A percentile compares a stretch with the other conserved stretches of the same genome.
phyloP scores from a whole-genome alignment of 495 filamentous ascomycete genomes.

The Chaetomidium leptoderma region DNA sequence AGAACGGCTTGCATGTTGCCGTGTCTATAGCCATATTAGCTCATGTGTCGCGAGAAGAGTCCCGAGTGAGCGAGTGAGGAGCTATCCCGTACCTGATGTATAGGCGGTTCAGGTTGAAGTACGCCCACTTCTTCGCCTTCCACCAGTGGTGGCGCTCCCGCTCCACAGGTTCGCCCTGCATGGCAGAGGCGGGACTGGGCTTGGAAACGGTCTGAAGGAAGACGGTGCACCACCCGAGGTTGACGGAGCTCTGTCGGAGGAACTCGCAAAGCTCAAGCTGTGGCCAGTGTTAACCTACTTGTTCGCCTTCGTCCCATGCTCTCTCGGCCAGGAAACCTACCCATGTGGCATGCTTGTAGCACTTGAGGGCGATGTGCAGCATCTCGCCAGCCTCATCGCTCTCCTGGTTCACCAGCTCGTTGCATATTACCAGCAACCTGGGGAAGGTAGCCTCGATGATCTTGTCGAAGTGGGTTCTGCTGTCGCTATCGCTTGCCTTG shows the following conservation, averaged over 20 bases:
- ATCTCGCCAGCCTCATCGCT: slow-evolving; percentile 94
- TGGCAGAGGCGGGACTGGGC: slow-evolving; percentile 67
- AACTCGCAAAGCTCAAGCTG: slow-evolving; percentile 79
- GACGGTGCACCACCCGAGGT: slow-evolving; percentile 90
- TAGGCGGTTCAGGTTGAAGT: slow-evolving; percentile 91
- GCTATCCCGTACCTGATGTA: slow-evolving; percentile 72
- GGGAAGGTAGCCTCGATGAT: slow-evolving; percentile 91
- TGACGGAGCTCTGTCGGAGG: slow-evolving; percentile 71
- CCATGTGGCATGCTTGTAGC: slow-evolving; percentile 96
- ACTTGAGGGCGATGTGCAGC: slow-evolving; percentile 89
- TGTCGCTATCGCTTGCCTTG: slow-evolving; percentile 68
- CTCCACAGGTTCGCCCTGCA: slow-evolving; percentile 79
- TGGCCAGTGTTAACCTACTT: background rate
- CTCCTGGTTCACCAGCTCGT: slow-evolving; percentile 79
- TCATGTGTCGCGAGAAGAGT: background rate
- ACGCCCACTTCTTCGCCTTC: slow-evolving; percentile 99
- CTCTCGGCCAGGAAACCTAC: slow-evolving; percentile 57
- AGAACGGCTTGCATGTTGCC: slow-evolving; percentile 71
- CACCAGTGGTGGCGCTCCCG: slow-evolving; percentile 95
- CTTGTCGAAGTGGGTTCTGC: slow-evolving; percentile 82
- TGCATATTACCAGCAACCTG: slow-evolving; percentile 80
- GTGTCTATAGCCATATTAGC: slow-evolving; percentile 57
- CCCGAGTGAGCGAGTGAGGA: background rate
- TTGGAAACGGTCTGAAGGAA: slow-evolving; percentile 89
- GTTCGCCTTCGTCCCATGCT: background rate